Percentiles rank a stretch among this genome's conserved stretches.
These are phyloP conservation scores for Aspergillus hiratsukae DNA, from an alignment of 2,329 filamentous ascomycete species.

Conservation along the genomic window DNA sequence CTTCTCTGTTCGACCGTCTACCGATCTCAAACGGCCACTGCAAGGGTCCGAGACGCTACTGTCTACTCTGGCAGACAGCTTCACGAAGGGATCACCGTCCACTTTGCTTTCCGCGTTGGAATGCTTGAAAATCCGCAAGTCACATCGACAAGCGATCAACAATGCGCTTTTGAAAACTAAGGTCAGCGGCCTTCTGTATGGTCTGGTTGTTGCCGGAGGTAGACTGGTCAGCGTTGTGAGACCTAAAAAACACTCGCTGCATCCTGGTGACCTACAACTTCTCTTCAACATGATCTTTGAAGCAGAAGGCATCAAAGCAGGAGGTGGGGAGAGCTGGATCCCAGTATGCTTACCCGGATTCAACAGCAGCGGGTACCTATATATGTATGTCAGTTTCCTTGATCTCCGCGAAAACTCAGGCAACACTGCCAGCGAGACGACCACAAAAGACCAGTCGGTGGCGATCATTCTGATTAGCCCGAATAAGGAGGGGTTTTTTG, in stretches of 20 bases:
- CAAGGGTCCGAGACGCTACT: constrained; percentile 88
- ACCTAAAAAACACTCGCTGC: constrained; percentile 89
- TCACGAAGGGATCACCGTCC: constrained; percentile 87
- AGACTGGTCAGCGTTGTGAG: constrained; percentile 91
- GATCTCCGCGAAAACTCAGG: constrained; percentile 53
- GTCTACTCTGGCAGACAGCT: constrained; percentile 88
- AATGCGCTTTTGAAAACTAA: constrained; percentile 76
- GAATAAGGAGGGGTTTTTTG: constrained; percentile 90
- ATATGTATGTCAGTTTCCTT: constrained; percentile 99
- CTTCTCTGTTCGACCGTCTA: constrained; percentile 87
- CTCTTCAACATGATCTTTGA: constrained; percentile 99
- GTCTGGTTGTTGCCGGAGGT: constrained; percentile 86
- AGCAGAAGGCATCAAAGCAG: constrained; percentile 83
- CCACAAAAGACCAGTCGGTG: constrained; percentile 63
- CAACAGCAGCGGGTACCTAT: constrained; percentile 92
- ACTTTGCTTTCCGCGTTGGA: constrained; percentile 85
- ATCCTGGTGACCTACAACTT: constrained; percentile 90
- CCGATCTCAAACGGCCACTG: constrained; percentile 81
- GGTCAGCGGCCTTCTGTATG: constrained; percentile 78
- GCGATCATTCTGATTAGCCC: constrained; percentile 89
- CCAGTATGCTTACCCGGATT: constrained; percentile 93
- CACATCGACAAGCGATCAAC: constrained; percentile 80
- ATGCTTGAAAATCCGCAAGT: constrained; percentile 86
- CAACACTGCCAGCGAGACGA: constrained; percentile 38
- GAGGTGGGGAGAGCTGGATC: constrained; percentile 96